Evolutionary conservation across 2,329 filamentous ascomycete genomes (phyloP), one percentile per base, ranked within the genome.

Genomic region (Aschersonia sp.): DNA sequence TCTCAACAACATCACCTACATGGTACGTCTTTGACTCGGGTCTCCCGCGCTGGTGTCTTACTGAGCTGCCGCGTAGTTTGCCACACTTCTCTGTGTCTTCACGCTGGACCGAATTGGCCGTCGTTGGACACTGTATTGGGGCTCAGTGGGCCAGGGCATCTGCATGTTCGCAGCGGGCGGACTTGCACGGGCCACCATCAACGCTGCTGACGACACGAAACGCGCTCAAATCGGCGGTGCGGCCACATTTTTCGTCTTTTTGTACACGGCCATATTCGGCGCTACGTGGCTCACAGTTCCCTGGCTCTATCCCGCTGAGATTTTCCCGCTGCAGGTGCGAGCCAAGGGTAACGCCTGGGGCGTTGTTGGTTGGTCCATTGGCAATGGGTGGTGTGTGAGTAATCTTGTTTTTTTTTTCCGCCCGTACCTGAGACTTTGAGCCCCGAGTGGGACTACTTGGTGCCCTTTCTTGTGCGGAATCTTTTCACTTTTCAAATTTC

Each of bases 81-180:
- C 77, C 1, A 85, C 81, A 0, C 66, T 84, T 9, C 73, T 85
- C 47, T 83, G 78, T 48, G 81, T 84, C 45, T 84, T 84, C 54
- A 84, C 81, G 0, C 65, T 85, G 0, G 81, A 85, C 55, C 70
- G 75, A 0, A 83, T 86, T 47, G 81, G 82, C 5, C 72, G 82
- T 9, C 72, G 82, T 11, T 80, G 78, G 76, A 84, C 80, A 0
- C 63, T 84, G 0, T 84, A 81, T 57, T 84, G 80, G 79, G 81
- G 82, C 0, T 72, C 79, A 0, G 66, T 75, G 0, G 79, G 68
- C 0, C 79, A 83, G 52, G 79, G 74, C 0, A 75, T 84, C 30
- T 72, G 75, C 49, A 82, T 85, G 76, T 83, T 83, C 53, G 67
- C 80, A 2, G 80, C 76, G 1, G 82, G 79, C 5, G 81, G 71